phyloP scores from a whole-genome alignment of 768 basidiomycete genomes.

The Suillus discolor region DNA sequence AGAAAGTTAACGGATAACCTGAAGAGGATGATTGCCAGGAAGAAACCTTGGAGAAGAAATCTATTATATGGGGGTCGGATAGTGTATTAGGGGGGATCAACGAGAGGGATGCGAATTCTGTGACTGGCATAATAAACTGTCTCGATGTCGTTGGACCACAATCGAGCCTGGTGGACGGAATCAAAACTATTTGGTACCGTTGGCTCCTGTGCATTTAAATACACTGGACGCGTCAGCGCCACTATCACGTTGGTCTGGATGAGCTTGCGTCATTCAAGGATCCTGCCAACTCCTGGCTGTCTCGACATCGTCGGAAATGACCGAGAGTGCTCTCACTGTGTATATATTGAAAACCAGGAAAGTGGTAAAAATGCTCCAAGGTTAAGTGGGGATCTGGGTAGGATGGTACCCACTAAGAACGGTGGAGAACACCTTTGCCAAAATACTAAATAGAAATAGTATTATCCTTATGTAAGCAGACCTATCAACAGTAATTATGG shows the following conservation, averaged over 20 bases:
- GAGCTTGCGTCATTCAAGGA: slow-evolving; percentile 2
- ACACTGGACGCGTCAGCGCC: slow-evolving; percentile 12
- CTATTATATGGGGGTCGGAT: slow-evolving; percentile 29
- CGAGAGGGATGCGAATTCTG: slow-evolving; percentile 43
- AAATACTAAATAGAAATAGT: slow-evolving; percentile 35
- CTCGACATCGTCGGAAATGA: background rate
- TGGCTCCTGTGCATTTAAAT: background rate
- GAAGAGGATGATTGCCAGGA: slow-evolving; percentile 44
- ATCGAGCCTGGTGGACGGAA: background rate
- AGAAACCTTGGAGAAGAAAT: slow-evolving; percentile 34
- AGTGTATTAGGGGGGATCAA: slow-evolving; percentile 34
- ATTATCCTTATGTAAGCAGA: too few species aligned
- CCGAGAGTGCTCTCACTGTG: background rate
- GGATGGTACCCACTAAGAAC: slow-evolving; percentile 38
- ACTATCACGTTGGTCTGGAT: background rate
- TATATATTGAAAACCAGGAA: background rate
- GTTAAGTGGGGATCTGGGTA: slow-evolving; percentile 14
- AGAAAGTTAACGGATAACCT: slow-evolving; percentile 44
- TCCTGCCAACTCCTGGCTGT: background rate
- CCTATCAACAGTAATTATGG: too few species aligned
- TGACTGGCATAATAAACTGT: slow-evolving; percentile 40
- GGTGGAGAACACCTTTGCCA: slow-evolving; percentile 55
- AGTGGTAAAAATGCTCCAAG: background rate
- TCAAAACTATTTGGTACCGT: background rate
- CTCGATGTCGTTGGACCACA: too few species aligned